Evolutionary conservation across 495 filamentous ascomycete genomes (phyloP).

Genomic region (Aspergillus egyptiacus): DNA sequence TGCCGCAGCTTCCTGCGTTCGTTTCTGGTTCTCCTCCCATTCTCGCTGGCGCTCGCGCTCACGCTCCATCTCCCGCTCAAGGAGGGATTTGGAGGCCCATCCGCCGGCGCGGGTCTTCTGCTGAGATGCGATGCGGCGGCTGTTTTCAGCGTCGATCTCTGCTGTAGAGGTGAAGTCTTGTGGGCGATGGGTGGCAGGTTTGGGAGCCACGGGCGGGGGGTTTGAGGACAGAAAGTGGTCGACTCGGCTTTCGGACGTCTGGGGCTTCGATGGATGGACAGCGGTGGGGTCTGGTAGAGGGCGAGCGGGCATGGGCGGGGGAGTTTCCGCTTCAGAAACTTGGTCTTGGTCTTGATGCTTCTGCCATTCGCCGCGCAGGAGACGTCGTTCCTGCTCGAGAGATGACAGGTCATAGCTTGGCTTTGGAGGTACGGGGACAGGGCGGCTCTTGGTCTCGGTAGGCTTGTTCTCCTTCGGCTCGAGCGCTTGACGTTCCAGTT

Average conservation of each 20-base stretch:
- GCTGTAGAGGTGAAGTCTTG: slow-evolving; percentile 55
- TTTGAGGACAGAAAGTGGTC: slow-evolving; percentile 49
- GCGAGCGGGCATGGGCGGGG: slow-evolving; percentile 25
- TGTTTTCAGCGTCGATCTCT: slow-evolving; percentile 65
- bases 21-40: slow-evolving; percentile 89
- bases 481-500: slow-evolving; percentile 65
- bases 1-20: slow-evolving; percentile 52
- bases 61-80: slow-evolving; percentile 94
- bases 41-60: slow-evolving; percentile 89
- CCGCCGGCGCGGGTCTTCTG: slow-evolving; percentile 66
- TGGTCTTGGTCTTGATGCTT: slow-evolving; percentile 45
- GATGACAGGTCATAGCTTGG: slow-evolving; percentile 62
- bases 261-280: slow-evolving; percentile 29
- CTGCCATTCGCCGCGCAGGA: slow-evolving; percentile 64
- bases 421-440: slow-evolving; percentile 45
- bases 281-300: slow-evolving; percentile 49
- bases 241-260: slow-evolving; percentile 29
- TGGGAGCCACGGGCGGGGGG: slow-evolving; percentile 36
- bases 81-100: slow-evolving; percentile 72
- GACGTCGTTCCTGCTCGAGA: slow-evolving; percentile 67
- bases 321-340: slow-evolving; percentile 16
- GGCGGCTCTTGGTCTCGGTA: slow-evolving; percentile 35
- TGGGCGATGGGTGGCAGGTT: slow-evolving; percentile 37
- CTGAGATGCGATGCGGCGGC: slow-evolving; percentile 56
- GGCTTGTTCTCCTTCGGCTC: slow-evolving; percentile 31